A percentile compares a stretch with the other conserved stretches of the same genome.
These are phyloP conservation scores for Protomyces lactucae-debilis DNA, from an alignment of 1,139 yeast species.

Conservation along the genomic window DNA sequence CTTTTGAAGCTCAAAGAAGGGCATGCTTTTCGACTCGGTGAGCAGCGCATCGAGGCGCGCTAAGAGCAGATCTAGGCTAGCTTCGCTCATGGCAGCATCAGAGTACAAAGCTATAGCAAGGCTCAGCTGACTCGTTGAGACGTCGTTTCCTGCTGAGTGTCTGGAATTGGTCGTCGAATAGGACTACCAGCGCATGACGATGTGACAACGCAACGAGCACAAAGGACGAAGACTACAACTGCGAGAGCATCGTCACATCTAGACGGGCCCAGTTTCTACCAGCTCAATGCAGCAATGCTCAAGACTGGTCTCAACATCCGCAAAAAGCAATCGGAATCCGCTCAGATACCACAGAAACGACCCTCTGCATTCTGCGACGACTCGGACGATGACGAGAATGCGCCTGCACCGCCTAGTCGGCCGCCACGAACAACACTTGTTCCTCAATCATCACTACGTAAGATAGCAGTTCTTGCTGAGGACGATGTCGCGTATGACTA, in stretches of 20 bases:
- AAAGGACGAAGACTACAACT: too few relatives aligned
- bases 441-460: slow-evolving; percentile 1
- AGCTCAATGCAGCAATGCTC: slow-evolving; percentile 4
- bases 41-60: background rate
- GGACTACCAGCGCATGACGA: too few relatives aligned
- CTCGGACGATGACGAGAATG: slow-evolving; percentile 4
- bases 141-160: too few relatives aligned
- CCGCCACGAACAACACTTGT: background rate
- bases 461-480: background rate
- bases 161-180: too few relatives aligned
- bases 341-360: background rate
- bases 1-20: background rate
- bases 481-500: slow-evolving; percentile 37
- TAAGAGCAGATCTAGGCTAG: background rate
- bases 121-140: too few relatives aligned
- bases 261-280: too few relatives aligned
- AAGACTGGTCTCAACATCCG: slow-evolving; percentile 7
- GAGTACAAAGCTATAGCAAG: background rate
- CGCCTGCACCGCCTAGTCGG: background rate
- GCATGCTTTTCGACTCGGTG: background rate
- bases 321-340: background rate
- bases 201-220: too few relatives aligned
- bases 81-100: background rate
- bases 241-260: too few relatives aligned
- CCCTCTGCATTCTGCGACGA: slow-evolving; percentile 1